These are phyloP conservation scores for Candida sp. DNA, from an alignment of 1,139 yeast genomes.

Conservation along the genomic window DNA sequence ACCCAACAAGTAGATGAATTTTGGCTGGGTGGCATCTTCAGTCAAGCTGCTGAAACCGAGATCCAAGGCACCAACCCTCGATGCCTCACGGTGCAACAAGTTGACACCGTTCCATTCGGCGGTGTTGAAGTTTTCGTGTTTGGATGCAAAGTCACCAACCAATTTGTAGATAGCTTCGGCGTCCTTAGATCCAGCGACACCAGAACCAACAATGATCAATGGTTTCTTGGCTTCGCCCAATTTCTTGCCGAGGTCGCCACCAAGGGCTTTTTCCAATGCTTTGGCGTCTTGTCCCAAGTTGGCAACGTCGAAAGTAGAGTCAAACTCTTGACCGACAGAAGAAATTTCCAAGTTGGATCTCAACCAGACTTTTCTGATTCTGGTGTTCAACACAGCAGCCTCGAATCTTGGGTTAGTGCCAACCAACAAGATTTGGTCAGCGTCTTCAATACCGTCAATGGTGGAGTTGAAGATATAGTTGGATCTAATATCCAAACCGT, in stretches of 20 bases:
- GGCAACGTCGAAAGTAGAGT: slow-evolving; percentile 72
- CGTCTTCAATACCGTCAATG: slow-evolving; percentile 80
- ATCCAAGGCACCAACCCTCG: slow-evolving; percentile 87
- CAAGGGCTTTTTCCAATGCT: slow-evolving; percentile 62
- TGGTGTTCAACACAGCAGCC: slow-evolving; percentile 87
- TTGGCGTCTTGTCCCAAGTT: slow-evolving; percentile 67
- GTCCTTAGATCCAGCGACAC: slow-evolving; percentile 72
- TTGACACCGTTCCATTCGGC: slow-evolving; percentile 86
- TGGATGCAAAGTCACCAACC: slow-evolving; percentile 66
- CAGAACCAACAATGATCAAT: slow-evolving; percentile 82
- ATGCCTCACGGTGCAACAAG: slow-evolving; percentile 84
- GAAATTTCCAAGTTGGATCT: slow-evolving; percentile 68
- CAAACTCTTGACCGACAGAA: slow-evolving; percentile 78
- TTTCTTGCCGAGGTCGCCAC: slow-evolving; percentile 73
- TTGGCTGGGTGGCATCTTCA: slow-evolving; percentile 60
- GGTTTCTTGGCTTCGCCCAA: slow-evolving; percentile 74
- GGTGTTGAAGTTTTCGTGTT: slow-evolving; percentile 64
- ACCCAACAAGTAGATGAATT: slow-evolving; percentile 79
- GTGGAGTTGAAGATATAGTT: slow-evolving; percentile 84
- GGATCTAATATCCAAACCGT: slow-evolving; percentile 77
- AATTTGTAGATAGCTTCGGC: slow-evolving; percentile 64
- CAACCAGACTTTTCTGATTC: slow-evolving; percentile 87
- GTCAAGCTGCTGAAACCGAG: slow-evolving; percentile 73
- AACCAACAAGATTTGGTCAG: slow-evolving; percentile 77
- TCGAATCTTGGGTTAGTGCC: slow-evolving; percentile 93